Percentiles rank a stretch among this genome's conserved stretches.
phyloP scores from a whole-genome alignment of 805 yeast species.

The Sugiyamaella boreocaroliniensis region DNA sequence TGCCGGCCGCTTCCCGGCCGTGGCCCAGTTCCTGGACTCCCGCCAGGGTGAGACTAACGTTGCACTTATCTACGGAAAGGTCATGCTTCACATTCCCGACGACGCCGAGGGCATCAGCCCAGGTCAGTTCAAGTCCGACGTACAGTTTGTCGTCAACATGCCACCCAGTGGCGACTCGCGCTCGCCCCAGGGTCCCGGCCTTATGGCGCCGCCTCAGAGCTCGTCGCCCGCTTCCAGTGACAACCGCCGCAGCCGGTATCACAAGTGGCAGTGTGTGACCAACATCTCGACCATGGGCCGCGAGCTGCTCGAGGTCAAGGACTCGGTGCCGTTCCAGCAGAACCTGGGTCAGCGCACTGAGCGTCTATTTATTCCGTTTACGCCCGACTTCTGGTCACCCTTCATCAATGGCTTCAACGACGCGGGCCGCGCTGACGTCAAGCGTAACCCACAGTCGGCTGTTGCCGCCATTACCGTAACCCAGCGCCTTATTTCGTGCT shows the following conservation, averaged over 20 bases:
- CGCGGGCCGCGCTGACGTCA: constrained; percentile 11
- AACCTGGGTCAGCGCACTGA: constrained; percentile 24
- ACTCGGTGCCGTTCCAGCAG: constrained; percentile 21
- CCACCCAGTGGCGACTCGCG: not conserved
- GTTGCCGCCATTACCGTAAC: constrained; percentile 30
- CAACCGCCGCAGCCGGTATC: constrained; percentile 6
- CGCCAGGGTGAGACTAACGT: constrained; percentile 16
- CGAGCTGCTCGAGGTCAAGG: constrained; percentile 25
- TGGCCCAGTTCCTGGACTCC: constrained; percentile 16
- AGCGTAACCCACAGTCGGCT: constrained; percentile 25
- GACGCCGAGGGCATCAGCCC: constrained; percentile 1
- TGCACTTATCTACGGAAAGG: constrained; percentile 30
- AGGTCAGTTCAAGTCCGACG: constrained; percentile 14
- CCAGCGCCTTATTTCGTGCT: constrained; percentile 26
- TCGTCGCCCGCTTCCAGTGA: constrained; percentile 3
- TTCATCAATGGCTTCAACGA: constrained; percentile 28
- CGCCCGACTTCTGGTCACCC: constrained; percentile 35
- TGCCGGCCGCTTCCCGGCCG: constrained; percentile 24
- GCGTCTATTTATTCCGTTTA: constrained; percentile 30
- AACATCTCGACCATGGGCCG: constrained; percentile 29
- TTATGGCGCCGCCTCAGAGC: not conserved
- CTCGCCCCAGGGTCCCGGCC: not conserved
- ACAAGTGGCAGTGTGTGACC: constrained; percentile 29
- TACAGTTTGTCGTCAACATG: constrained; percentile 12
- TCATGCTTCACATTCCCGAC: constrained; percentile 21